Percentiles rank a stretch among this genome's conserved stretches.
Conservation (phyloP, 1,139 yeast genomes). For the Pichia sorboxylosa region DNA sequence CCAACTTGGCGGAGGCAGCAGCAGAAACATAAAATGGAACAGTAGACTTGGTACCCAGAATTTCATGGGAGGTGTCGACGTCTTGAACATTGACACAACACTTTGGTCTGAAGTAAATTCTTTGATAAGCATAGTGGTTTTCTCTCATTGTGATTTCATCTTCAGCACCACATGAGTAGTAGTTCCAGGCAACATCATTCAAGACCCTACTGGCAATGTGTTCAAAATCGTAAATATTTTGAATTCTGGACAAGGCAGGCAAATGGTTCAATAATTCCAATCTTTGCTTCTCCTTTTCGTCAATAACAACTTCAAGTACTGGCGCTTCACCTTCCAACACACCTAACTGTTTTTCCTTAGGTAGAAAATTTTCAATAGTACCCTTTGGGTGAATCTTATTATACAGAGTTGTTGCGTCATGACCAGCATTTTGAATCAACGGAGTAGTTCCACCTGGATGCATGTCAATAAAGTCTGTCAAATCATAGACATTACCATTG, state of each 20-base stretch:
- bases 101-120: constrained; percentile 27
- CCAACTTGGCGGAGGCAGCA: constrained; percentile 66
- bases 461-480: constrained; percentile 60
- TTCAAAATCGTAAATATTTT: constrained; percentile 27
- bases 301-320: constrained; percentile 23
- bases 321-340: constrained; percentile 28
- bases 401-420: constrained; percentile 80
- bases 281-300: constrained; percentile 25
- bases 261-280: constrained; percentile 15
- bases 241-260: constrained; percentile 22
- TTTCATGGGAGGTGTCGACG: constrained; percentile 26
- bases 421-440: constrained; percentile 72
- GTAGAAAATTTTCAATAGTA: constrained; percentile 30
- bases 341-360: constrained; percentile 26
- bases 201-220: constrained; percentile 24
- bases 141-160: constrained; percentile 28
- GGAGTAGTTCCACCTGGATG: constrained; percentile 89
- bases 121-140: constrained; percentile 26
- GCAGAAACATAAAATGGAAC: constrained; percentile 68
- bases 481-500: constrained; percentile 73
- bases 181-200: constrained; percentile 25
- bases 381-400: constrained; percentile 68
- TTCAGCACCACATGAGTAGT: constrained; percentile 26
- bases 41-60: constrained; percentile 35
- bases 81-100: constrained; percentile 27